Conservation (phyloP, 1,284 basidiomycete species). For the Waitea zeae region DNA sequence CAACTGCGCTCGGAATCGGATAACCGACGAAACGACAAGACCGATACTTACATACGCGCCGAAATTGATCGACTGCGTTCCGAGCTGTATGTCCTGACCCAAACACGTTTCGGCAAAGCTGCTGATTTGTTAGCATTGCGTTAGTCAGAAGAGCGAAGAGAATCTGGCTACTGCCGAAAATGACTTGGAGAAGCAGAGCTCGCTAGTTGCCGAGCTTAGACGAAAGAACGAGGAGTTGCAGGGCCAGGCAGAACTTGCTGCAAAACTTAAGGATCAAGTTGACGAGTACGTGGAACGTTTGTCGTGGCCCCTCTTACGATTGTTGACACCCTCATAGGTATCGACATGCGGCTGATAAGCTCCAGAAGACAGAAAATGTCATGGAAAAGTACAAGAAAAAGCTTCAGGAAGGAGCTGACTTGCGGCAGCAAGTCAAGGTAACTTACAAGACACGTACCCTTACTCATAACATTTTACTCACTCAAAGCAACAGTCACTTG, state of each 20-base stretch:
- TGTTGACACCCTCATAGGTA: constrained; percentile 28
- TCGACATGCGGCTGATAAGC: constrained; percentile 77
- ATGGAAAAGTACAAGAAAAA: constrained; percentile 99
- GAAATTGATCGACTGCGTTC: constrained; percentile 67
- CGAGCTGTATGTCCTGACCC: constrained; percentile 51
- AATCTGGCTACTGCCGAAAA: constrained; percentile 66
- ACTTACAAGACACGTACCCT: too few relatives aligned
- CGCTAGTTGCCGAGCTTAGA: constrained; percentile 52
- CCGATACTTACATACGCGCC: constrained; percentile 48
- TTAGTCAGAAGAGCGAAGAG: constrained; percentile 81
- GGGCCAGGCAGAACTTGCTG: constrained; percentile 57
- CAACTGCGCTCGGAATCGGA: constrained; percentile 43
- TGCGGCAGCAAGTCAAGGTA: constrained; percentile 77
- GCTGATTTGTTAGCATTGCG: constrained; percentile 15
- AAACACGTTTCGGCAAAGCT: neutral
- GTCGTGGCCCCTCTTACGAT: neutral
- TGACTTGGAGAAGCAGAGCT: constrained; percentile 63
- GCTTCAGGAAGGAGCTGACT: constrained; percentile 82
- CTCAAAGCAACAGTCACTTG: constrained; percentile 64
- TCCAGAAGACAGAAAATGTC: constrained; percentile 90
- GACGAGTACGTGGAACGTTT: constrained; percentile 56
- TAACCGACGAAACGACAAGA: constrained; percentile 39
- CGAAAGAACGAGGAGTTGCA: constrained; percentile 75
- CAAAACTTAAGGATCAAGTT: constrained; percentile 76
- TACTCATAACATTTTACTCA: too few relatives aligned